Percentiles rank a stretch among this genome's conserved stretches.
Evolutionary conservation across 2,329 filamentous ascomycete genomes (phyloP).

Genomic region (Venturiaceae sp.): DNA sequence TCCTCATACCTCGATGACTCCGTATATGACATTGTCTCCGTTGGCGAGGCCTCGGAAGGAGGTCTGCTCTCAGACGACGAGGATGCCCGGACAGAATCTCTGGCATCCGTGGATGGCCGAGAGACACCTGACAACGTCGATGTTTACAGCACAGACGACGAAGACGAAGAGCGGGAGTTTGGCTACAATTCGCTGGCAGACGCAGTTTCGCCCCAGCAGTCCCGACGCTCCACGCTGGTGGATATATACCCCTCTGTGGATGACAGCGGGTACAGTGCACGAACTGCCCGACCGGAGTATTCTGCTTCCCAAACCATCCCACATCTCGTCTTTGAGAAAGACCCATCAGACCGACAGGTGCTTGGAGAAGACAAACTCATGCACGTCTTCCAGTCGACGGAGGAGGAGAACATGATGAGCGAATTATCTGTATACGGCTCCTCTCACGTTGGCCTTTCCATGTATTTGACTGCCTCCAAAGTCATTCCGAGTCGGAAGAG

Average conservation of each 20-base stretch:
- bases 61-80: slow-evolving; percentile 19
- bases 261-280: slow-evolving; percentile 3
- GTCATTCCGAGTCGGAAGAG: background rate
- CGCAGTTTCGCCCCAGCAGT: background rate
- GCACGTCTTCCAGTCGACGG: slow-evolving; percentile 2
- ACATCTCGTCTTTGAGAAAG: background rate
- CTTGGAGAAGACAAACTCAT: background rate
- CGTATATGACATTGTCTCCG: slow-evolving; percentile 1
- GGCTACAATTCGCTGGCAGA: no score
- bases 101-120: slow-evolving; percentile 22
- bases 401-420: background rate
- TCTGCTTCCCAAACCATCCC: background rate
- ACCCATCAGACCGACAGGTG: background rate
- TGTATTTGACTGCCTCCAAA: background rate
- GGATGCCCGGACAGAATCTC: slow-evolving; percentile 25
- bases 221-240: background rate
- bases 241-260: background rate
- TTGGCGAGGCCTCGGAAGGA: background rate
- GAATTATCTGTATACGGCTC: slow-evolving; percentile 3
- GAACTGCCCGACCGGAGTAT: background rate
- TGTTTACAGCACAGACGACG: slow-evolving; percentile 15
- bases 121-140: slow-evolving; percentile 21
- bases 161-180: slow-evolving; percentile 19
- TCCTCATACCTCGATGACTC: slow-evolving; percentile 3
- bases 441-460: background rate